phyloP scores from a whole-genome alignment of 306 rosid genomes.

The Clitoria ternatea region DNA sequence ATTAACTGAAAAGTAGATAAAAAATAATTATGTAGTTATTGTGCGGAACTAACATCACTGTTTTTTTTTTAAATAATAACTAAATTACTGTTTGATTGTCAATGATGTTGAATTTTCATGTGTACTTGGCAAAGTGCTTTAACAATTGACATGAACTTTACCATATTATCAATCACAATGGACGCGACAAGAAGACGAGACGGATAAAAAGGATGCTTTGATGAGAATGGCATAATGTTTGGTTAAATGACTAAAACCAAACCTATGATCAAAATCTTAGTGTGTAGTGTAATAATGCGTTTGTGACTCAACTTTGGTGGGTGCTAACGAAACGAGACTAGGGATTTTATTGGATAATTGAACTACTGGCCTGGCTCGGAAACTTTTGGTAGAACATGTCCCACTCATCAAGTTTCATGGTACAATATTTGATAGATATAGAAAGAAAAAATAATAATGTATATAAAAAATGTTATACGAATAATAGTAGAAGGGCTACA shows the following conservation, averaged over 20 bases:
- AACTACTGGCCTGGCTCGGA: background rate
- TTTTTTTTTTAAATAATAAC: too few species aligned
- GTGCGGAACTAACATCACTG: background rate
- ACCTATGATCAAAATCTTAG: background rate
- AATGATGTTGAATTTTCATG: background rate
- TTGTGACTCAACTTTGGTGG: background rate
- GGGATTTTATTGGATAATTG: background rate
- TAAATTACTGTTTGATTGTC: too few species aligned
- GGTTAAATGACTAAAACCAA: slow-evolving; percentile 15
- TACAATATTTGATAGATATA: too few species aligned
- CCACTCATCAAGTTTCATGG: background rate
- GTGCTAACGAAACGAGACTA: background rate
- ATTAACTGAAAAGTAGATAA: background rate
- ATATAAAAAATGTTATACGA: too few species aligned
- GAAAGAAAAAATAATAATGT: too few species aligned
- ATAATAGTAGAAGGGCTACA: too few species aligned
- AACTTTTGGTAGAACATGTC: background rate
- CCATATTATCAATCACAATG: slow-evolving; percentile 9
- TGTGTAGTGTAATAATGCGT: background rate
- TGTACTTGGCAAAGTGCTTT: background rate
- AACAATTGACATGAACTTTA: slow-evolving; percentile 8
- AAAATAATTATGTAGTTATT: background rate
- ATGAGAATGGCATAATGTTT: slow-evolving; percentile 11
- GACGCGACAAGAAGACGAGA: background rate
- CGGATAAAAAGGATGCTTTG: background rate